Conservation (phyloP, 2,329 filamentous ascomycete genomes). For the Apiospora koreana region DNA sequence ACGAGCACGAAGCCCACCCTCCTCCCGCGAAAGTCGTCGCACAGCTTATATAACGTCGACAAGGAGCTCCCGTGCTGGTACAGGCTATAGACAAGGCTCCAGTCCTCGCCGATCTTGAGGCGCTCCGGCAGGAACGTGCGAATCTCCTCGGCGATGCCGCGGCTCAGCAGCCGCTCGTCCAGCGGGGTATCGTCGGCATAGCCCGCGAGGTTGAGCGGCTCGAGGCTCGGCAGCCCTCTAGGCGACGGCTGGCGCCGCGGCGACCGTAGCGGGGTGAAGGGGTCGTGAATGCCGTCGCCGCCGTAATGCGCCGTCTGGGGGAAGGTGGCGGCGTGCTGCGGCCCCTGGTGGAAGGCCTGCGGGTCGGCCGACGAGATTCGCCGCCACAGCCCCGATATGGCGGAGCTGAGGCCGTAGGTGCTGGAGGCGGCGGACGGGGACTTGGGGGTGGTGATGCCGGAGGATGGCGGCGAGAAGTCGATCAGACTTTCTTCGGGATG, state of each 20-base stretch:
- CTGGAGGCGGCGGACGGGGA: constrained; percentile 17
- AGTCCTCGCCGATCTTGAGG: constrained; percentile 83
- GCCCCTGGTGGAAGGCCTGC: constrained; percentile 24
- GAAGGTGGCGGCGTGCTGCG: constrained; percentile 18
- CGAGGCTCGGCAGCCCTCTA: constrained; percentile 85
- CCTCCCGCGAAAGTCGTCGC: constrained; percentile 64
- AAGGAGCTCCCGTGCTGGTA: constrained; percentile 91
- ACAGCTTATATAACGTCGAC: constrained; percentile 81
- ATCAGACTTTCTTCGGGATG: constrained; percentile 28
- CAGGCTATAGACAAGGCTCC: constrained; percentile 84
- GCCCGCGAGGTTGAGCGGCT: constrained; percentile 72
- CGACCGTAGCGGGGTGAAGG: constrained; percentile 51
- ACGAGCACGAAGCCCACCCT: constrained; percentile 90
- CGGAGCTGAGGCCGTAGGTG: constrained; percentile 29
- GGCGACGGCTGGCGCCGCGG: constrained; percentile 69
- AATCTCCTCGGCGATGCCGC: constrained; percentile 86
- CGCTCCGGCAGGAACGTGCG: constrained; percentile 83
- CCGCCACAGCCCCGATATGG: constrained; percentile 61
- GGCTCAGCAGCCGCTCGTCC: constrained; percentile 67
- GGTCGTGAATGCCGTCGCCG: constrained; percentile 54
- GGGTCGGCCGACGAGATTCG: constrained; percentile 58
- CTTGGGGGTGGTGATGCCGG: constrained; percentile 26
- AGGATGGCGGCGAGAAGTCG: constrained; percentile 30
- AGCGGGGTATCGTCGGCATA: constrained; percentile 61
- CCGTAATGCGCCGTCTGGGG: constrained; percentile 14